Percentiles rank a stretch among this genome's conserved stretches.
Conservation (phyloP, 202 grass and related monocot genomes). For the Panicum hallii region DNA sequence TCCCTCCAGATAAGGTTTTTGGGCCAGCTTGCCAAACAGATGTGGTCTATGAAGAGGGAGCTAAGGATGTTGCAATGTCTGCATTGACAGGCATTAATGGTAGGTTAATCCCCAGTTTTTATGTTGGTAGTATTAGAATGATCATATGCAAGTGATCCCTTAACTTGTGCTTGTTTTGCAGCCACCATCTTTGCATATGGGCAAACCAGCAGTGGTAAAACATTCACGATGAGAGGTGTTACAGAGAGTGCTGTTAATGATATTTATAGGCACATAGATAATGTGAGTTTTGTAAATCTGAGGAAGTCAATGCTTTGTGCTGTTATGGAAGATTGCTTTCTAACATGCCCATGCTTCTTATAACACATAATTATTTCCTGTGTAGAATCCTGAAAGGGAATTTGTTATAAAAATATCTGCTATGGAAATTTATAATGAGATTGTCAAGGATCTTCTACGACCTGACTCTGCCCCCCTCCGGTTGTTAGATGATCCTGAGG, state of each 20-base stretch:
- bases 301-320: slow-evolving; percentile 2
- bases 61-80: slow-evolving; percentile 82
- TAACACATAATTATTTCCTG: slow-evolving; percentile 37
- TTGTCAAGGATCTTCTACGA: slow-evolving; percentile 92
- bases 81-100: slow-evolving; percentile 65
- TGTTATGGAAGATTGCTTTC: slow-evolving; percentile 24
- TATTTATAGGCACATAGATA: slow-evolving; percentile 89
- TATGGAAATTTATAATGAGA: slow-evolving; percentile 99
- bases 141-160: slow-evolving; percentile 1
- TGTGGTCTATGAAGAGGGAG: slow-evolving; percentile 87
- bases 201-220: slow-evolving; percentile 98
- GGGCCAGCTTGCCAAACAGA: slow-evolving; percentile 54
- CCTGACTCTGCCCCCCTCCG: slow-evolving; percentile 84
- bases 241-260: slow-evolving; percentile 88
- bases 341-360: slow-evolving; percentile 9
- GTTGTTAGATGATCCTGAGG: slow-evolving; percentile 97
- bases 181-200: slow-evolving; percentile 90
- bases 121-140: slow-evolving; percentile 6
- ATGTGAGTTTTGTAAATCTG: slow-evolving; percentile 62
- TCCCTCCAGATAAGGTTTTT: slow-evolving; percentile 61
- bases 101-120: slow-evolving; percentile 37
- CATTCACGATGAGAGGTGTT: slow-evolving; percentile 93
- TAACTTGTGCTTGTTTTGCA: slow-evolving; percentile 51
- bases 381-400: slow-evolving; percentile 85
- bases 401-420: slow-evolving; percentile 95